phyloP scores from a whole-genome alignment of 1,284 basidiomycete species.

The Athelia psychrophila region DNA sequence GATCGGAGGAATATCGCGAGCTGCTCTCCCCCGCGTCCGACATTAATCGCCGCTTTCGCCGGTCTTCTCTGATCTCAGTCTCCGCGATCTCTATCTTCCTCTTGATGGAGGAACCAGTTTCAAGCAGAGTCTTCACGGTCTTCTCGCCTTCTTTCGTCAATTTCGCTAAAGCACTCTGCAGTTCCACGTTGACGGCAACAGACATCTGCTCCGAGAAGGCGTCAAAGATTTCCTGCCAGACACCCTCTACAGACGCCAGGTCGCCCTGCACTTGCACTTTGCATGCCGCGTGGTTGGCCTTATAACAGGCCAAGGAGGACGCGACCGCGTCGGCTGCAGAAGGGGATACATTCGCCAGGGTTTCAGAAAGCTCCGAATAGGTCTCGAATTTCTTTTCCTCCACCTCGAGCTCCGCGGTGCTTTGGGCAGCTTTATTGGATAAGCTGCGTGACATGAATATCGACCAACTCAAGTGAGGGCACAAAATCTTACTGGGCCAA shows the following conservation, averaged over 20 bases:
- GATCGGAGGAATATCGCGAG: not conserved
- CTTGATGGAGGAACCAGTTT: constrained; percentile 6
- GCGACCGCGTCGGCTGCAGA: constrained; percentile 37
- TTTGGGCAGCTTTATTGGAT: constrained; percentile 40
- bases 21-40: not conserved
- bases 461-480: constrained; percentile 2
- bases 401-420: constrained; percentile 35
- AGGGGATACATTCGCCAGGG: constrained; percentile 41
- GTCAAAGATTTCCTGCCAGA: constrained; percentile 45
- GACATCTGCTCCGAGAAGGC: constrained; percentile 36
- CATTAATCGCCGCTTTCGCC: not conserved
- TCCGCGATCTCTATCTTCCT: not conserved
- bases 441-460: constrained; percentile 26
- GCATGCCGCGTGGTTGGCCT: constrained; percentile 38
- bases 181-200: constrained; percentile 33
- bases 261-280: constrained; percentile 38
- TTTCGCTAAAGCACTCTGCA: constrained; percentile 32
- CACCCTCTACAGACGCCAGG: constrained; percentile 32
- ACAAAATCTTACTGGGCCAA: constrained; percentile 38
- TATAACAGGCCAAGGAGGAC: constrained; percentile 41
- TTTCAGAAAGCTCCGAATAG: constrained; percentile 44
- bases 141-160: constrained; percentile 33
- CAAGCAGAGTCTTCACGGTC: constrained; percentile 1
- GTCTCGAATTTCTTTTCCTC: constrained; percentile 41
- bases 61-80: not conserved